These are phyloP conservation scores for Ceriops decandra DNA, from an alignment of 345 rosid species.

Conservation along the genomic window DNA sequence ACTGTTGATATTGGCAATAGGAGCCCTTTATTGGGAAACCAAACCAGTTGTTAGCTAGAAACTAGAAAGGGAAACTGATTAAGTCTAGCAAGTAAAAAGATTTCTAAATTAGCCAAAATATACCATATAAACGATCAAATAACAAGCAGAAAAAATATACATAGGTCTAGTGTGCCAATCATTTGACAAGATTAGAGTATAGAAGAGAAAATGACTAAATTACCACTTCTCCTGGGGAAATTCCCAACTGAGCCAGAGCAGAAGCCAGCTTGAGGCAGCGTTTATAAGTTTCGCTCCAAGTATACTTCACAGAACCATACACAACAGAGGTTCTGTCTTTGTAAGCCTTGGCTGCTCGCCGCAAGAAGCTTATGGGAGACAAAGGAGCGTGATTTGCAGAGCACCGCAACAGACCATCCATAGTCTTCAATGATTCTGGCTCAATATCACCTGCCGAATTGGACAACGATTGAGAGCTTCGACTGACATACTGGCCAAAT, in stretches of 20 bases:
- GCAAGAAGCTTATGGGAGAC: conserved; percentile 71
- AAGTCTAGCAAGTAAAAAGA: too few relatives aligned
- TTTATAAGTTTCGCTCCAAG: conserved; percentile 61
- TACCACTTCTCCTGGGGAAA: conserved; percentile 69
- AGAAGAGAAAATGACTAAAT: conserved; percentile 10
- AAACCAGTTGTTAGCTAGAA: too few relatives aligned
- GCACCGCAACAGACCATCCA: conserved; percentile 57
- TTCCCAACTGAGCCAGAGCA: conserved; percentile 54
- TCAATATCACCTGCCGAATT: conserved; percentile 18
- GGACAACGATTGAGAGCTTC: conserved; percentile 9
- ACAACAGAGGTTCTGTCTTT: conserved; percentile 54
- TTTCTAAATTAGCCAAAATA: too few relatives aligned
- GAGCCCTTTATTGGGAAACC: too few relatives aligned
- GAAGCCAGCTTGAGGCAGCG: conserved; percentile 76
- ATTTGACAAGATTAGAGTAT: not conserved
- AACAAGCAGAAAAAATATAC: too few relatives aligned
- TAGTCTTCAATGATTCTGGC: conserved; percentile 47
- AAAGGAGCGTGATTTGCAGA: conserved; percentile 55
- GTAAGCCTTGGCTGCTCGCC: conserved; percentile 64
- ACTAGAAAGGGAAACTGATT: too few relatives aligned
- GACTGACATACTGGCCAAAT: not conserved
- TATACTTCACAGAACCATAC: conserved; percentile 41
- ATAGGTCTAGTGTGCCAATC: too few relatives aligned
- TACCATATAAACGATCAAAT: too few relatives aligned
- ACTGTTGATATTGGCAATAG: too few relatives aligned